A percentile compares a stretch with the other conserved stretches of the same genome.
Conservation (phyloP, 768 basidiomycete species). For the Agaricus blazei region DNA sequence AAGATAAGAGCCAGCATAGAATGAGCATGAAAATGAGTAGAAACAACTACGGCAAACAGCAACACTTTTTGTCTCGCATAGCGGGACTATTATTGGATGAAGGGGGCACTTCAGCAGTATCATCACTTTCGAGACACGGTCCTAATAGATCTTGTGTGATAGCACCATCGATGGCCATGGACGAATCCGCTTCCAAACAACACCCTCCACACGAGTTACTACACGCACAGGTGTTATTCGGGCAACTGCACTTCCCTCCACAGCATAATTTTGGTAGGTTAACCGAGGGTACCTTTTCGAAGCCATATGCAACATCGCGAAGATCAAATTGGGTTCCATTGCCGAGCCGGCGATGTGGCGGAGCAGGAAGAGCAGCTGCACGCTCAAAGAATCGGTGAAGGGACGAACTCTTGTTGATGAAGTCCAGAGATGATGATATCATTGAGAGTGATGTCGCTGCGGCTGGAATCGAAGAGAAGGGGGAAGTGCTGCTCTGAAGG, state of each 20-base stretch:
- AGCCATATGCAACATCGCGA: conserved; percentile 30
- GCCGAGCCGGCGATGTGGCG: conserved; percentile 39
- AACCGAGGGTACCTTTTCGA: conserved; percentile 20
- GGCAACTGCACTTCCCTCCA: conserved; percentile 56
- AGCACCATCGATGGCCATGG: background rate
- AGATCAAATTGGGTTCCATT: conserved; percentile 39
- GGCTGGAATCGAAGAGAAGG: conserved; percentile 10
- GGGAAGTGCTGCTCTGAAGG: conserved; percentile 27
- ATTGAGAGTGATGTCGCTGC: background rate
- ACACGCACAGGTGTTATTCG: conserved; percentile 49
- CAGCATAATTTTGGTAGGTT: conserved; percentile 66
- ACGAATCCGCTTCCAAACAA: conserved; percentile 26
- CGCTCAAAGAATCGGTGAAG: conserved; percentile 63
- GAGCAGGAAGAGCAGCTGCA: conserved; percentile 64
- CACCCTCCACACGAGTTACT: conserved; percentile 52
- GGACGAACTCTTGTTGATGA: conserved; percentile 13
- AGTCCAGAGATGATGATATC: background rate
- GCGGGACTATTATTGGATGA: background rate
- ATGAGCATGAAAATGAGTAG: background rate
- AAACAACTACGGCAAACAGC: background rate
- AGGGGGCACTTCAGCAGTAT: background rate
- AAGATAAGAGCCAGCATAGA: too few relatives aligned
- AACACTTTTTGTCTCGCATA: background rate
- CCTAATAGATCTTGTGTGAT: background rate
- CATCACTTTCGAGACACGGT: background rate